Conservation (phyloP, 257 asterid genomes). For the Parsonsia alboflavescens region DNA sequence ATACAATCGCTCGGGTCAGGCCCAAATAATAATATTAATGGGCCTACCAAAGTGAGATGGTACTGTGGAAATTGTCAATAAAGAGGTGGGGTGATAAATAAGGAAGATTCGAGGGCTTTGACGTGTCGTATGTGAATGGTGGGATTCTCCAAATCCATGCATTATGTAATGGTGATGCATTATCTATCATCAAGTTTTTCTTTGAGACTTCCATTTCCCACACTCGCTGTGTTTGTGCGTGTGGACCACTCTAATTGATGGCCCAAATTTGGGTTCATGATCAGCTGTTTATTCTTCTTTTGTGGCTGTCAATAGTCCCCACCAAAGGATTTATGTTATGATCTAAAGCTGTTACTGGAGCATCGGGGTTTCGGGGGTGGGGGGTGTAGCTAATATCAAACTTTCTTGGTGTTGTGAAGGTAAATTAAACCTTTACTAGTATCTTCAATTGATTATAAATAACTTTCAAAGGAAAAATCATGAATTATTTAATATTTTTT, state of each 20-base stretch:
- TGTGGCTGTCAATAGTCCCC: constrained; percentile 7
- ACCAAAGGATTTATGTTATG: background rate
- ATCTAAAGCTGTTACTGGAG: too few species aligned
- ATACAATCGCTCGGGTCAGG: background rate
- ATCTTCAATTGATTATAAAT: too few species aligned
- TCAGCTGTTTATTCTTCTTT: constrained; percentile 1
- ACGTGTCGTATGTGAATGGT: background rate
- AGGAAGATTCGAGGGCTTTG: background rate
- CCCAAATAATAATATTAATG: background rate
- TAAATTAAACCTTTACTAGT: too few species aligned
- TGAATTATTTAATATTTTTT: too few species aligned
- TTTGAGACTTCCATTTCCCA: background rate
- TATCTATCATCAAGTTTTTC: background rate
- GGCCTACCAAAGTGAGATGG: background rate
- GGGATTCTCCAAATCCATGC: background rate
- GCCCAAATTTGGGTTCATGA: background rate
- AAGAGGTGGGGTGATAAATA: background rate
- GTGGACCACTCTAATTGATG: background rate
- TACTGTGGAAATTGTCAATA: background rate
- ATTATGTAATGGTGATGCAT: background rate
- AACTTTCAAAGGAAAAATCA: too few species aligned
- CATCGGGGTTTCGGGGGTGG: too few species aligned
- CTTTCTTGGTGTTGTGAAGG: too few species aligned
- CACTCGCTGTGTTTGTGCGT: background rate
- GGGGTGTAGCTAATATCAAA: too few species aligned